A percentile compares a stretch with the other conserved stretches of the same genome.
These are phyloP conservation scores for Onygena corvina DNA, from an alignment of 2,329 filamentous ascomycete species.

Conservation along the genomic window DNA sequence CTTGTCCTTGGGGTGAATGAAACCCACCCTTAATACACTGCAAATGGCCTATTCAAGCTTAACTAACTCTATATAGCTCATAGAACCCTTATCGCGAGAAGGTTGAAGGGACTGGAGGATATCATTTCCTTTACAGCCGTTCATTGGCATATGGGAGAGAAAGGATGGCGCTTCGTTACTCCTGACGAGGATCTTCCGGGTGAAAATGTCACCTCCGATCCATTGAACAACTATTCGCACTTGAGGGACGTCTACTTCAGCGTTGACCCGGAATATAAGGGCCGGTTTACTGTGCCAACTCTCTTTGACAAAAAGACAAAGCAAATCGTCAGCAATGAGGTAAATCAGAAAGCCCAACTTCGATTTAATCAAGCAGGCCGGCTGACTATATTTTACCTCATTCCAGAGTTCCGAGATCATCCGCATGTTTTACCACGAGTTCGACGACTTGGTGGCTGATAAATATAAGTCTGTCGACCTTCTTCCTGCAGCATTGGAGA, in stretches of 20 bases:
- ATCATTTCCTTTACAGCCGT: conserved; percentile 69
- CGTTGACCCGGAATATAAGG: conserved; percentile 57
- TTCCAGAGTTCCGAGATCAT: conserved; percentile 64
- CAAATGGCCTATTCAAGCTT: background rate
- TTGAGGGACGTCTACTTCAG: conserved; percentile 71
- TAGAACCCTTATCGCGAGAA: conserved; percentile 72
- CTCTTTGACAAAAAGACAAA: conserved; percentile 59
- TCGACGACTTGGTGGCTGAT: conserved; percentile 56
- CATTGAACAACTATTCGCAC: conserved; percentile 56
- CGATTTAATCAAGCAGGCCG: too few relatives aligned
- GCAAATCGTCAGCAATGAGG: conserved; percentile 82
- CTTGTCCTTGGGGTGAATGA: conserved; percentile 67
- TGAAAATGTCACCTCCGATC: conserved; percentile 43
- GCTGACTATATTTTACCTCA: too few relatives aligned
- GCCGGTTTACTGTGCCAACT: conserved; percentile 77
- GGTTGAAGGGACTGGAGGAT: conserved; percentile 84
- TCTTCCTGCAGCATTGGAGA: conserved; percentile 53
- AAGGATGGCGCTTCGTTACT: conserved; percentile 73
- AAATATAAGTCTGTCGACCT: conserved; percentile 51
- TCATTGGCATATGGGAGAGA: conserved; percentile 75
- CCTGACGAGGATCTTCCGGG: conserved; percentile 48
- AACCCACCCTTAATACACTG: background rate
- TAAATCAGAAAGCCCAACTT: too few relatives aligned
- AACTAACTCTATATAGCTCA: conserved; percentile 46
- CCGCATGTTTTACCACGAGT: conserved; percentile 74